Conservation (phyloP, 495 filamentous ascomycete species). For the Annulohypoxylon maeteangense region DNA sequence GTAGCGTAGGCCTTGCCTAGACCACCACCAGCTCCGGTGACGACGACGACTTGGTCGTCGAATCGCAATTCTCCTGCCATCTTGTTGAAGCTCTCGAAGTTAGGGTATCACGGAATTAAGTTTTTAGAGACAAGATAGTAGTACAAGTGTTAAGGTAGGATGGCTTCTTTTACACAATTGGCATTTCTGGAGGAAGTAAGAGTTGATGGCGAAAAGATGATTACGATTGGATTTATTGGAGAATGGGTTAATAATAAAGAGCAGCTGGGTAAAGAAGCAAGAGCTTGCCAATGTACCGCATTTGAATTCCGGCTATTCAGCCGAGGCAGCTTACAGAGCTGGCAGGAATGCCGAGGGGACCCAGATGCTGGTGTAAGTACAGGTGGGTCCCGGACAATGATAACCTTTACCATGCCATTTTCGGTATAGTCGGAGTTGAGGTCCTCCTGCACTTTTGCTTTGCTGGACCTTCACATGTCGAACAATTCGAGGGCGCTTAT, state of each 20-base stretch:
- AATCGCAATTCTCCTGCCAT: slow-evolving; percentile 86
- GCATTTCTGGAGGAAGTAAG: slow-evolving; percentile 1
- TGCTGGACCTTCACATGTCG: slow-evolving; percentile 37
- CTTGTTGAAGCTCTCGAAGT: slow-evolving; percentile 46
- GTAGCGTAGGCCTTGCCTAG: slow-evolving; percentile 91
- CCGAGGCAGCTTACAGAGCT: slow-evolving; percentile 49
- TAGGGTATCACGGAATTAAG: slow-evolving; percentile 26
- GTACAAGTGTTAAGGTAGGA: neutral
- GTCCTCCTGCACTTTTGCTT: neutral
- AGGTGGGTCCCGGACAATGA: neutral
- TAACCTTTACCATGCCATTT: slow-evolving; percentile 11
- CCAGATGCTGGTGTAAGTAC: slow-evolving; percentile 13
- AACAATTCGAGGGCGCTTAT: slow-evolving; percentile 9
- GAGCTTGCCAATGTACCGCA: slow-evolving; percentile 40
- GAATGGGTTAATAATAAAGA: slow-evolving; percentile 32
- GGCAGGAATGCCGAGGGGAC: slow-evolving; percentile 49
- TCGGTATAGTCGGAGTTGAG: slow-evolving; percentile 17
- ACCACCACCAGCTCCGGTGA: slow-evolving; percentile 96
- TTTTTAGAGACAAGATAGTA: slow-evolving; percentile 2
- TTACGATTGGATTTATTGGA: slow-evolving; percentile 5
- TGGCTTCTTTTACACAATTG: slow-evolving; percentile 24
- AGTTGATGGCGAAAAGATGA: slow-evolving; percentile 12
- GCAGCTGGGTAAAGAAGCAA: slow-evolving; percentile 6
- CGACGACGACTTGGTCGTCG: slow-evolving; percentile 95
- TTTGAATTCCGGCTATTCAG: slow-evolving; percentile 46